phyloP scores from a whole-genome alignment of 805 yeast genomes.

The Wickerhamomyces kurtzmanii region DNA sequence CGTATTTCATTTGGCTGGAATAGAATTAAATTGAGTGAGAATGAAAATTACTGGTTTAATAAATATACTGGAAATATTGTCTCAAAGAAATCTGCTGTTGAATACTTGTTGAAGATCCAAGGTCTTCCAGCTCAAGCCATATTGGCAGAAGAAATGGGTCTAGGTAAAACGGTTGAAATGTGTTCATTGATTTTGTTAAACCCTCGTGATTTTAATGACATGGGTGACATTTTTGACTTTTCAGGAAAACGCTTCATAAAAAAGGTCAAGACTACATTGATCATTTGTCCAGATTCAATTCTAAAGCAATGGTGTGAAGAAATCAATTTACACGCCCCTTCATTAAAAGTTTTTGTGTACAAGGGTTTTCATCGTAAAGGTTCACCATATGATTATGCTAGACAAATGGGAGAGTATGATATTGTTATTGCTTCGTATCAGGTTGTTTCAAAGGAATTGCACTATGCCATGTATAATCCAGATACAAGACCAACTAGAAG shows the following conservation, averaged over 20 bases:
- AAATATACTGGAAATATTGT: constrained; percentile 37
- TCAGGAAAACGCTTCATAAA: constrained; percentile 11
- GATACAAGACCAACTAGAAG: constrained; percentile 20
- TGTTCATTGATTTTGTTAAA: constrained; percentile 56
- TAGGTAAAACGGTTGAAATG: constrained; percentile 90
- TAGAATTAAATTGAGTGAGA: constrained; percentile 8
- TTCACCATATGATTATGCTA: constrained; percentile 30
- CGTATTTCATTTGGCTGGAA: constrained; percentile 46
- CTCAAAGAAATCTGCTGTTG: constrained; percentile 19
- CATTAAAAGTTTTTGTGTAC: constrained; percentile 53
- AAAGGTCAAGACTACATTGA: constrained; percentile 61
- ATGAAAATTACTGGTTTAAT: constrained; percentile 33
- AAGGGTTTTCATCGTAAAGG: constrained; percentile 36
- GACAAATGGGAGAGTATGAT: constrained; percentile 53
- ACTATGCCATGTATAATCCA: constrained; percentile 68
- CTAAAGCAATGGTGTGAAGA: constrained; percentile 83
- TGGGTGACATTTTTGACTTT: constrained; percentile 4
- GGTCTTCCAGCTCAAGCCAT: too few species aligned
- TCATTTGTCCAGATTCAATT: constrained; percentile 82
- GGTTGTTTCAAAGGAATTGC: constrained; percentile 64
- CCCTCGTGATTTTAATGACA: constrained; percentile 29
- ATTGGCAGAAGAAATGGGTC: constrained; percentile 95
- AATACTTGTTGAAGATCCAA: constrained; percentile 18
- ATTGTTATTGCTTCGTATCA: constrained; percentile 74
- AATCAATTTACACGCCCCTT: constrained; percentile 47